Evolutionary conservation across 371 early-diverging fungal genomes (phyloP).

Genomic region (Mortierella sp.): DNA sequence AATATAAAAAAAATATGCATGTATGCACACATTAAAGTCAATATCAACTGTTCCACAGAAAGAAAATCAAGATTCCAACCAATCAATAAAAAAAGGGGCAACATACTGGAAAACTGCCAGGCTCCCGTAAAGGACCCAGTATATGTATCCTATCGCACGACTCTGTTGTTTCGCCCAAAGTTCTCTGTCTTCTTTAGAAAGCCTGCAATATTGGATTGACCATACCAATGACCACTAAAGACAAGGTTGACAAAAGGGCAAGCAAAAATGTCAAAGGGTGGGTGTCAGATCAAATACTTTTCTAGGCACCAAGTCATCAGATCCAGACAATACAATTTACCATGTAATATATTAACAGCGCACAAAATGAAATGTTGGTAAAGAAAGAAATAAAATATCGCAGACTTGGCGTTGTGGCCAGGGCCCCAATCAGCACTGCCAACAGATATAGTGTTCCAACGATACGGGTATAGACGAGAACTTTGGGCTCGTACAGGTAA

Average conservation of each 20-base stretch:
- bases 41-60: background rate
- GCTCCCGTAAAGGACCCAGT: conserved; percentile 25
- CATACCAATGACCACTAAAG: conserved; percentile 28
- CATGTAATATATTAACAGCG: conserved; percentile 20
- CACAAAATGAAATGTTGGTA: conserved; percentile 21
- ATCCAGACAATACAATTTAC: conserved; percentile 1
- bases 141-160: conserved; percentile 3
- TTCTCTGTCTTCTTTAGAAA: conserved; percentile 4
- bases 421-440: conserved; percentile 25
- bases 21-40: too few species aligned
- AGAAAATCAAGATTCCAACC: background rate
- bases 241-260: background rate
- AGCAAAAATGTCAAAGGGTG: background rate
- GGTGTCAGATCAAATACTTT: background rate
- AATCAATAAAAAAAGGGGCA: background rate
- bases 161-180: conserved; percentile 10
- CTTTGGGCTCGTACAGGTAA: conserved; percentile 7
- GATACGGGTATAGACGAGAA: conserved; percentile 15
- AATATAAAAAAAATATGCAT: background rate
- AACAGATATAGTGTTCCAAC: conserved; percentile 19
- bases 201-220: conserved; percentile 24
- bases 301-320: background rate
- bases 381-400: conserved; percentile 33
- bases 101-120: conserved; percentile 6
- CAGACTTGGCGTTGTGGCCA: conserved; percentile 22